Evolutionary conservation across 1,284 basidiomycete species (phyloP).

Genomic region (Leccinum angustisporum): DNA sequence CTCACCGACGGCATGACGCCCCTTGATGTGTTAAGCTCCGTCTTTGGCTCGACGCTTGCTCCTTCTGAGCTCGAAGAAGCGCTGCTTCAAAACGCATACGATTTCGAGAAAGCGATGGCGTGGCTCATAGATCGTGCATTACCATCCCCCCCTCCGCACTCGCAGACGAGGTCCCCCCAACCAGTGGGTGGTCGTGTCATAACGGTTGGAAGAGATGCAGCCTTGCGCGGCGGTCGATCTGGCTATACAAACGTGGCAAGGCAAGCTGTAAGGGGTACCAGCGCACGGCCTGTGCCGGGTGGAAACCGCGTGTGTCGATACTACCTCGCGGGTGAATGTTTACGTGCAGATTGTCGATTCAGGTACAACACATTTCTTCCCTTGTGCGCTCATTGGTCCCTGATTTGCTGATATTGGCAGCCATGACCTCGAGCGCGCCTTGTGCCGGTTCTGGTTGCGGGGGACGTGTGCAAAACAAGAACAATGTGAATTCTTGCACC

Average conservation of each 20-base stretch:
- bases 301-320: slow-evolving; percentile 87
- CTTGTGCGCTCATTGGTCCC: neutral
- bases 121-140: slow-evolving; percentile 81
- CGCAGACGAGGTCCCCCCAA: slow-evolving; percentile 51
- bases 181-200: slow-evolving; percentile 63
- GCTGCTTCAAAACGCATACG: slow-evolving; percentile 83
- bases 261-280: slow-evolving; percentile 45
- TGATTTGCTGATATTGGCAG: slow-evolving; percentile 40
- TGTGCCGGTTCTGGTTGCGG: slow-evolving; percentile 97
- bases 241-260: slow-evolving; percentile 37
- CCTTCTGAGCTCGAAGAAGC: slow-evolving; percentile 93
- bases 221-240: slow-evolving; percentile 46
- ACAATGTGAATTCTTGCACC: slow-evolving; percentile 87
- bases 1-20: slow-evolving; percentile 93
- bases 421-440: slow-evolving; percentile 87
- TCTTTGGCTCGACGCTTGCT: slow-evolving; percentile 87
- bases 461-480: slow-evolving; percentile 96
- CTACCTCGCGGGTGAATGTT: slow-evolving; percentile 94
- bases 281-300: slow-evolving; percentile 53
- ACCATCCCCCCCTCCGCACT: slow-evolving; percentile 42
- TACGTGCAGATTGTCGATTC: slow-evolving; percentile 95
- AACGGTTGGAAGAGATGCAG: slow-evolving; percentile 56
- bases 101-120: slow-evolving; percentile 93
- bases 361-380: slow-evolving; percentile 54
- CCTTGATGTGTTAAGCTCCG: slow-evolving; percentile 91